Percentiles rank a stretch among this genome's conserved stretches.
Evolutionary conservation across 129 eudicot species (phyloP).

Genomic region (Chrysanthemum lavandulifolium): DNA sequence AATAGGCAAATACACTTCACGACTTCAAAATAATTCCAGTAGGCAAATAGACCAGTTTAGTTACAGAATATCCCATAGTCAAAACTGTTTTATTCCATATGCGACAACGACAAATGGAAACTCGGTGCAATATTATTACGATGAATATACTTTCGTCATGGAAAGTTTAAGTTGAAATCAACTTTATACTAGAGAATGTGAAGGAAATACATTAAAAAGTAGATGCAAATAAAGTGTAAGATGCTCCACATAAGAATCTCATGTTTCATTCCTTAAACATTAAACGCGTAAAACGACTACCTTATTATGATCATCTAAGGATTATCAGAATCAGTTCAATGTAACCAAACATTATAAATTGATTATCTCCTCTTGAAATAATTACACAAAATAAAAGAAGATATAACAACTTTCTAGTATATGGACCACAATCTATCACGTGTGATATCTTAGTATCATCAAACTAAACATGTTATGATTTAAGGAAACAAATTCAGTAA

Average conservation of each 20-base stretch:
- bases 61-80: not conserved
- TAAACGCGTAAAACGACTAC: too few relatives aligned
- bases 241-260: conserved; percentile 15
- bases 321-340: not conserved
- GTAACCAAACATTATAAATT: not conserved
- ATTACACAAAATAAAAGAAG: too few relatives aligned
- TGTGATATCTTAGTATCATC: not conserved
- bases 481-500: not conserved
- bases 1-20: not conserved
- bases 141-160: not conserved
- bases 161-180: not conserved
- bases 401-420: not conserved
- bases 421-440: conserved; percentile 16
- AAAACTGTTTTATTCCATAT: not conserved
- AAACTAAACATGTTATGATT: not conserved
- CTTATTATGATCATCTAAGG: too few relatives aligned
- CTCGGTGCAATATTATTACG: not conserved
- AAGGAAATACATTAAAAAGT: not conserved
- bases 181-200: not conserved
- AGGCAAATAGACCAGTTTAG: too few relatives aligned
- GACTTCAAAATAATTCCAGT: not conserved
- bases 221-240: not conserved
- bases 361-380: too few relatives aligned
- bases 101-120: not conserved
- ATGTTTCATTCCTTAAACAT: not conserved